Percentiles rank a stretch among this genome's conserved stretches.
Conservation (phyloP, 208 protist genomes). For the Leishmania guyanensis region DNA sequence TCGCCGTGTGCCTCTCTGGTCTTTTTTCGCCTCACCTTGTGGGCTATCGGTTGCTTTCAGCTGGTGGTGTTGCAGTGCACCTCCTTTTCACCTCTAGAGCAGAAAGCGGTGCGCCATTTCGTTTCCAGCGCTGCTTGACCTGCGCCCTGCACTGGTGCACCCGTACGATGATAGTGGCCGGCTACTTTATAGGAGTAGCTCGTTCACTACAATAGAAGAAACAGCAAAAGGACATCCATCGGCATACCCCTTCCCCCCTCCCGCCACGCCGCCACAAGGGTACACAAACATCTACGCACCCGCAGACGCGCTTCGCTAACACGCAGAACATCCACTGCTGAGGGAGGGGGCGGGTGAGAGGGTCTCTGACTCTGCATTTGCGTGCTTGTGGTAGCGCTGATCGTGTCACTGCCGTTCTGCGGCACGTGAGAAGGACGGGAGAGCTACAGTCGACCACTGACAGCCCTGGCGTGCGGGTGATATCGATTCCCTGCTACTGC, state of each 20-base stretch:
- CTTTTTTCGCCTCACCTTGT: neutral
- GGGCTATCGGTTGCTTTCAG: neutral
- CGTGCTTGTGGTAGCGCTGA: neutral
- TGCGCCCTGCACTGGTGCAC: neutral
- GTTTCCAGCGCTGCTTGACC: neutral
- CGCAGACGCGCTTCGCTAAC: neutral
- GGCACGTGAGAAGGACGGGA: neutral
- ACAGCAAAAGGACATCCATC: too few relatives aligned
- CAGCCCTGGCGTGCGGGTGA: neutral
- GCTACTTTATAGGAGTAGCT: neutral
- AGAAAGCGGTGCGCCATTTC: neutral
- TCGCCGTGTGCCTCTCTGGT: neutral
- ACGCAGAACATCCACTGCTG: neutral
- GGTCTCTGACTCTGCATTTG: neutral
- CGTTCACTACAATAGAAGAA: neutral
- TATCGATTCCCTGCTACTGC: neutral
- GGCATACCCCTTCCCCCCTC: neutral
- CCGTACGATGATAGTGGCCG: neutral
- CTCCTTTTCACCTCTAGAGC: neutral
- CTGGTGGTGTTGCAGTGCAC: neutral
- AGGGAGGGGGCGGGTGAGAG: neutral
- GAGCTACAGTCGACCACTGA: neutral
- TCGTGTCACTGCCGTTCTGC: neutral
- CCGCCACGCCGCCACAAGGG: neutral
- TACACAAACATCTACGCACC: neutral